Base-by-base conservation (phyloP, 352 stramenopile genomes). In the Globisporangium yorkense region DNA sequence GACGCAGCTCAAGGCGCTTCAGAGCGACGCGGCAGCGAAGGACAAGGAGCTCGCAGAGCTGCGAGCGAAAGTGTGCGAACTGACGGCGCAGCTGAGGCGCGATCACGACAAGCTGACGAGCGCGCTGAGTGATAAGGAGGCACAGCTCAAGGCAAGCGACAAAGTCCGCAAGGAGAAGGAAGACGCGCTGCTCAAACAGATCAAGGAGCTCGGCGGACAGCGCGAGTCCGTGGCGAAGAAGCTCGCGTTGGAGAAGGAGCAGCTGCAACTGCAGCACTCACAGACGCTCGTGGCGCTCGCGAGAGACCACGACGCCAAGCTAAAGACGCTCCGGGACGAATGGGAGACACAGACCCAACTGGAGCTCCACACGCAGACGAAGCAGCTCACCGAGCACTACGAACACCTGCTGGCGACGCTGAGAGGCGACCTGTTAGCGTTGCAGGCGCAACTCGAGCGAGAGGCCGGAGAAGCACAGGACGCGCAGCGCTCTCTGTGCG, bases 81-180 rank as follows among this genome's bases (percentile, higher is more conserved):
- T 59, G 54, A 57, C 20, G 8, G 44, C 45, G 0, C 62, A 74
- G 48, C 37, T 61, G 7, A 59, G 74, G 27, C 47, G 65, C 6
- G 67, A 55, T 5, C 62, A 74, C 43, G 68, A 74, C 2, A 65
- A 80, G 54, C 50, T 75, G 2, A 40, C 62, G 13, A 49, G 51
- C 6, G n/a, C 75, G 10, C 54, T 72, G 20, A 20, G 55, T 1
- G 59, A 75, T 33, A 72, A 74, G 33, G 71, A 80, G 1, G 52
- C 54, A 18, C 62, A 72, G 21, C 56, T 68, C 20, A 74, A 61
- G n/a, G 27, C 63, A 1, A 54, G 57, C 0, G 61, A 70, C 10
- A 72, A 77, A n/a, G 53, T 50, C 0, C 69, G 78, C 46, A 76
- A 80, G 37, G 71, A 87, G 13, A 69, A 70, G 29, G 72, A 87